phyloP scores from a whole-genome alignment of 495 filamentous ascomycete species.

The Bacidia gigantensis region DNA sequence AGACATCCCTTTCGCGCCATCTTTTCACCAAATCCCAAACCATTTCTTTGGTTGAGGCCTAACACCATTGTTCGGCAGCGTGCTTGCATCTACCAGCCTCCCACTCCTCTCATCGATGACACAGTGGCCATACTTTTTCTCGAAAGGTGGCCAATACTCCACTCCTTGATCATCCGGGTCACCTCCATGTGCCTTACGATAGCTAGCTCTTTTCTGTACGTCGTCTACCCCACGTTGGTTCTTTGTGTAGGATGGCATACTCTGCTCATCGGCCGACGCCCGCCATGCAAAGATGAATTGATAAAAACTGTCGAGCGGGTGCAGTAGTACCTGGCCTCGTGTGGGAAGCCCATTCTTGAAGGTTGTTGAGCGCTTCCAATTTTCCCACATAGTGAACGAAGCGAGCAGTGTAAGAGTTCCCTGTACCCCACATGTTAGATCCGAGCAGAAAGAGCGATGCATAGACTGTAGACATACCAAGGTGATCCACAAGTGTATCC shows the following conservation, averaged over 20 bases:
- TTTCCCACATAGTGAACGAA: conserved; percentile 49
- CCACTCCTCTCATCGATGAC: conserved; percentile 22
- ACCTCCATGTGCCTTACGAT: conserved; percentile 68
- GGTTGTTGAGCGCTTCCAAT: conserved; percentile 56
- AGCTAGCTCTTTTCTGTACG: conserved; percentile 62
- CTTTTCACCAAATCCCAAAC: conserved; percentile 45
- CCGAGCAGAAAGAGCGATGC: not conserved
- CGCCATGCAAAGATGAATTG: conserved; percentile 51
- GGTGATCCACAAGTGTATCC: conserved; percentile 65
- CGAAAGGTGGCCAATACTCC: conserved; percentile 25
- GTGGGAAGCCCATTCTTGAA: conserved; percentile 39
- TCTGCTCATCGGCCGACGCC: conserved; percentile 51
- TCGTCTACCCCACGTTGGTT: conserved; percentile 57
- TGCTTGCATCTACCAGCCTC: conserved; percentile 21
- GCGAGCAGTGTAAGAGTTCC: conserved; percentile 54
- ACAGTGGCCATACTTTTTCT: conserved; percentile 20
- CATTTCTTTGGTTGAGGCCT: conserved; percentile 45
- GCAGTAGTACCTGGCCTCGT: conserved; percentile 29
- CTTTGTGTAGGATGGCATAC: conserved; percentile 49
- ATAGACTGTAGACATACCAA: conserved; percentile 52
- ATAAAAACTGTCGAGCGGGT: conserved; percentile 47
- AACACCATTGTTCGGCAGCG: conserved; percentile 28
- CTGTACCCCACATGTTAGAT: conserved; percentile 25
- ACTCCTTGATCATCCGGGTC: conserved; percentile 22
- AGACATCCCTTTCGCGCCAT: too few relatives aligned